A percentile compares a stretch with the other conserved stretches of the same genome.
Evolutionary conservation across 768 basidiomycete species (phyloP).

Genomic region (Kwoniella dejecticola): DNA sequence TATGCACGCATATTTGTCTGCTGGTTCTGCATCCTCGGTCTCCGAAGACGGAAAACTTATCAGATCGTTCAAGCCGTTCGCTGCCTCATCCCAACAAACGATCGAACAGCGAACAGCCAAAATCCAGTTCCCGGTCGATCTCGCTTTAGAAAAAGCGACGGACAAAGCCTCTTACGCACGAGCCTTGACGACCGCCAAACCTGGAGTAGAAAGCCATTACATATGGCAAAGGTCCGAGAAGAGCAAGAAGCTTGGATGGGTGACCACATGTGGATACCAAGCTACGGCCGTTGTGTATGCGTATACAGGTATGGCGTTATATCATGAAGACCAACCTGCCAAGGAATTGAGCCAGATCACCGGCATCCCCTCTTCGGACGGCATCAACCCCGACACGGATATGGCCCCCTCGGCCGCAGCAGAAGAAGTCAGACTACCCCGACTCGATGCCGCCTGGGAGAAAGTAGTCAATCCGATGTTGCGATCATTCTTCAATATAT

Average conservation of each 20-base stretch:
- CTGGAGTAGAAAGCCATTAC: conserved; percentile 3
- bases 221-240: conserved; percentile 40
- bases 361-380: conserved; percentile 38
- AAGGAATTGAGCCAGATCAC: conserved; percentile 28
- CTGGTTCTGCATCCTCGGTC: conserved; percentile 27
- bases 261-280: conserved; percentile 34
- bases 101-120: conserved; percentile 32
- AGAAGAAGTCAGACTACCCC: conserved; percentile 25
- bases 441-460: conserved; percentile 39
- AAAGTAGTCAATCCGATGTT: conserved; percentile 67
- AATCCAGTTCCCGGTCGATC: conserved; percentile 39
- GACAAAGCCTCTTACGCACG: conserved; percentile 18
- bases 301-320: conserved; percentile 37
- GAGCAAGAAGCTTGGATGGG: conserved; percentile 35
- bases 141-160: conserved; percentile 35
- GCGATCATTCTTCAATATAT: conserved; percentile 57
- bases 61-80: conserved; percentile 36
- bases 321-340: conserved; percentile 40
- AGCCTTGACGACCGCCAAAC: conserved; percentile 5
- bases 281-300: conserved; percentile 43
- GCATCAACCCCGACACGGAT: conserved; percentile 9
- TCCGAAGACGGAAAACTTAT: conserved; percentile 24
- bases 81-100: conserved; percentile 17
- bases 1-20: conserved; percentile 47
- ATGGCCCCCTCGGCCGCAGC: conserved; percentile 17